Conservation (phyloP, 2,329 filamentous ascomycete species). For the Emericellopsis cladophorae region DNA sequence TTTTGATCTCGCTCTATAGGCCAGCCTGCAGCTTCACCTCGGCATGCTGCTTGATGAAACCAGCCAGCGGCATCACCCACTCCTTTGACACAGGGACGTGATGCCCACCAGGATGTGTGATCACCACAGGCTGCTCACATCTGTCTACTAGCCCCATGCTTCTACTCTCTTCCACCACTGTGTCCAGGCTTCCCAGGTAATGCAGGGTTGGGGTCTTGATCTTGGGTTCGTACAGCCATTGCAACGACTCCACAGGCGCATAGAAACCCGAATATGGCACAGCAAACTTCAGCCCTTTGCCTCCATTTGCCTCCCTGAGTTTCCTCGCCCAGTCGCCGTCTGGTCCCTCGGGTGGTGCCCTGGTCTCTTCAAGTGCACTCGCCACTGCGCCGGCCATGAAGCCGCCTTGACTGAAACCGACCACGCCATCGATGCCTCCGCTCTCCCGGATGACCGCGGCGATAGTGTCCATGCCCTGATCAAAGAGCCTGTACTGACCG, state of each 20-base stretch:
- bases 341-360: conserved; percentile 13
- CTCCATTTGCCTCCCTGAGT: conserved; percentile 35
- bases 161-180: conserved; percentile 70
- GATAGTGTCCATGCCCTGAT: conserved; percentile 52
- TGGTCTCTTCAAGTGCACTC: conserved; percentile 48
- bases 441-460: conserved; percentile 48
- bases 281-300: conserved; percentile 50
- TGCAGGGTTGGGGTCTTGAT: conserved; percentile 71
- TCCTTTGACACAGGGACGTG: conserved; percentile 77
- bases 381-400: conserved; percentile 62
- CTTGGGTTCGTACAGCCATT: conserved; percentile 55
- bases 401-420: conserved; percentile 76
- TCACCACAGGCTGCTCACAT: conserved; percentile 40
- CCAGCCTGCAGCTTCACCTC: conserved; percentile 12
- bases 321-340: conserved; percentile 26
- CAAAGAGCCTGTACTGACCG: conserved; percentile 52
- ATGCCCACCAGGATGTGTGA: conserved; percentile 78
- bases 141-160: conserved; percentile 54
- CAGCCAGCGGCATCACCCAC: conserved; percentile 63
- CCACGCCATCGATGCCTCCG: conserved; percentile 62
- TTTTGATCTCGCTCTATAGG: conserved; percentile 7
- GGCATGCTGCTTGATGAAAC: conserved; percentile 45
- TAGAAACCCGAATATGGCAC: conserved; percentile 69
- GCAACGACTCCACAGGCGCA: conserved; percentile 47
- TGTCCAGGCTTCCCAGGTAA: conserved; percentile 73